Base-by-base conservation (phyloP, 495 filamentous ascomycete genomes). In the Chaetomidium leptoderma region DNA sequence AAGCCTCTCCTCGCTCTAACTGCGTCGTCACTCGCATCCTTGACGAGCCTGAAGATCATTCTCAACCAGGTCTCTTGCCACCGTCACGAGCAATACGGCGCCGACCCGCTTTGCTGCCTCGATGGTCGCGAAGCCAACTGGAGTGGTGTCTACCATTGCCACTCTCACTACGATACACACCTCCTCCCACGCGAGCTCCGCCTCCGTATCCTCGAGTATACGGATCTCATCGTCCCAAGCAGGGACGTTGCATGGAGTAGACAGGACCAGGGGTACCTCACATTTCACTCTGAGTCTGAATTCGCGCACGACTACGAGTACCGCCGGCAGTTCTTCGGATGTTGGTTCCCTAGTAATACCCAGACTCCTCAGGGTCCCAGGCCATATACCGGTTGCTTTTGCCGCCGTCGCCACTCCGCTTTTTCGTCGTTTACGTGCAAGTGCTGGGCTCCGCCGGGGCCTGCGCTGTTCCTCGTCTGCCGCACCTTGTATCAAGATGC, bases 161-260 rank as follows among this genome's bases (percentile, higher is more conserved):
- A n/a, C n/a, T n/a, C n/a, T n/a, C n/a, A n/a, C n/a, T n/a, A n/a
- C n/a, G n/a, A n/a, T n/a, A n/a, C n/a, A n/a, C n/a, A n/a, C n/a
- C n/a, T n/a, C 35, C 58, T 60, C 30, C 58, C 58, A 8, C 50
- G 29, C 32, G 58, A 60, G 44, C 49, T 60, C 23, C 58, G 50
- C 30, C 43, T 55, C 16, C 50, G 26, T 4, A 60, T 60, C 43
- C 50, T 60, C 35, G 51, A 60, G 26, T 60, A 55, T 16, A 60
- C 50, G 23, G 58, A 60, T 24, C 42, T 60, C n/a, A 49, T 60
- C 24, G 35, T 44, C 24, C 58, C 58, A 2, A 46, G 40, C 37
- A 60, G 45, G 50, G 51, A 60, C 16, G 58, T 60, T 33, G 55
- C 50, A 32, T 60, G 51, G 50, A 60, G 58, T 33, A 54, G 50